Base-by-base conservation (phyloP, 1,139 yeast species). In the Geotrichum australiense region DNA sequence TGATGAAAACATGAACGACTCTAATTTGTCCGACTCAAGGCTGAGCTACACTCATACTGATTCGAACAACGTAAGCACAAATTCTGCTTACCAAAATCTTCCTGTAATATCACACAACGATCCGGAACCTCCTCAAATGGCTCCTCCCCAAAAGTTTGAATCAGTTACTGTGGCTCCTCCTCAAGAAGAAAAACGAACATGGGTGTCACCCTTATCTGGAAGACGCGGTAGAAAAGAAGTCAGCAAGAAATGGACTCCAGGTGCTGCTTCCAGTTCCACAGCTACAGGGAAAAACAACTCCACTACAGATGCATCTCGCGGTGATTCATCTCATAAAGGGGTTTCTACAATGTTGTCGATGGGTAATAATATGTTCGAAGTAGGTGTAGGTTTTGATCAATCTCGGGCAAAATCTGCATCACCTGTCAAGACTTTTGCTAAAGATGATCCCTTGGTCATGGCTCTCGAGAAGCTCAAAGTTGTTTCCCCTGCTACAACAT, bases 381-480 rank as follows among this genome's bases (percentile, higher is more conserved):
- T 58, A 11, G 61, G 59, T 15, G 61, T 53, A n/a, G 48, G 51
- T 7, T 46, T 48, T 35, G 53, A 50, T 19, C 39, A 26, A n/a
- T 25, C 19, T 6, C 39, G 49, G 5, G 36, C 55, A 20, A 42
- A 50, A 15, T 44, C 58, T 3, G 43, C 53, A 3, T 53, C 57
- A 14, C 50, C 53, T 5, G 50, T 52, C 39, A 55, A 55, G 46
- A 35, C 51, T 12, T 33, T 55, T 36, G 45, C 57, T 8, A 44
- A 50, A 33, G 66, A 61, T 19, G 76, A 71, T 49, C 75, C 71
- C 55, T 70, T 64, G 66, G 79, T 62, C 55, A 78, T 69, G 65
- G 87, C 63, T 44, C 56, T 82, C 40, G 84, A 79, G 53, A 80
- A 78, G 51, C 68, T 82, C 53, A 79, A 78, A 53, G 63, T 73